Base-by-base conservation (phyloP, 805 yeast species). In the Blastobotrys terrestris region DNA sequence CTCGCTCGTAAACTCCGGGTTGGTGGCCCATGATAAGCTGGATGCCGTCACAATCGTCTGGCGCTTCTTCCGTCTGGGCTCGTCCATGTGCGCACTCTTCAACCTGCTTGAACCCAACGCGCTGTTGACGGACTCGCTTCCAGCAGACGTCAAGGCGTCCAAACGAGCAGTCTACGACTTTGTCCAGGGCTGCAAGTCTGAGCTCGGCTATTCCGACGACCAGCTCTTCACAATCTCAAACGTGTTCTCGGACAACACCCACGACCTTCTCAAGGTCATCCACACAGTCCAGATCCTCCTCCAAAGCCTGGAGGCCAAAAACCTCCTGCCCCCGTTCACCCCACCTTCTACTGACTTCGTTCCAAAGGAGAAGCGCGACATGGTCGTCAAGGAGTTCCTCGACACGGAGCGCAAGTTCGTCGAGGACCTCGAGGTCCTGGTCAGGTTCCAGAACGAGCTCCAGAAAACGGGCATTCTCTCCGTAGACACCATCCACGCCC, bases 31-130 rank as follows among this genome's bases (percentile, higher is more conserved):
- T 43, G 46, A 42, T 22, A 21, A 50, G n/a, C 40, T 50, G 45
- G 99, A 94, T 66, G 97, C 98, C 2, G 97, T 87, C 1, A 89
- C 97, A 1, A 91, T 89, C 57, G 66, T 94, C 44, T 87, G 96
- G 81, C 84, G 88, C 59, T 72, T 94, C 35, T 83, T 94, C 63
- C 95, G 92, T 62, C 89, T 87, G 63, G 99, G 98, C 8, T 84
- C 95, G 1, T 96, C 98, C 2, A 73, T 94, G 43, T 91, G 98
- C 67, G 78, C 88, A 43, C 72, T 92, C 5, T 88, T 85, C 73
- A 92, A 94, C 69, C 73, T 81, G 13, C 76, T 89, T 18, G 76
- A 75, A 51, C 83, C 84, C 1, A 76, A 76, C 40, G 67, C 70
- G 42, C 57, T 53, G 14, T 48, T 56, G 22, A 67, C 74, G 43